phyloP scores from a whole-genome alignment of 177 flowering plant species.

The Tripterygium wilfordii region DNA sequence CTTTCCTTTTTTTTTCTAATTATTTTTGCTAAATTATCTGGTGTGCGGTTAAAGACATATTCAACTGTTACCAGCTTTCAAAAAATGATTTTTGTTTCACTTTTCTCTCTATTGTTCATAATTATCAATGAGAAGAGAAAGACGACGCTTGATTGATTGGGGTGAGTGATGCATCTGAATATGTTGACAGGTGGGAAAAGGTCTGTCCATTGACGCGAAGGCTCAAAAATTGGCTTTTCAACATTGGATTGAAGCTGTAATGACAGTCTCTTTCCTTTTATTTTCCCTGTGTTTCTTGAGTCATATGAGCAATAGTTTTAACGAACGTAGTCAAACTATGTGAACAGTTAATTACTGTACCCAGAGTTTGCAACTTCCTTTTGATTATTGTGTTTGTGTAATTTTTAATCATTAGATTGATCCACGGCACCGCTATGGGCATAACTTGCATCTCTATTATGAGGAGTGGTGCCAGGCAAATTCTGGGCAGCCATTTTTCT shows the following conservation, averaged over 20 bases:
- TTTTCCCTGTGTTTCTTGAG: not conserved
- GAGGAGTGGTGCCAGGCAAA: slow-evolving; percentile 73
- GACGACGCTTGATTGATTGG: too few species aligned
- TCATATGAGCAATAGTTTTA: too few species aligned
- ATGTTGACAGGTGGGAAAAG: slow-evolving; percentile 73
- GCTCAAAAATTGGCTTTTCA: slow-evolving; percentile 87
- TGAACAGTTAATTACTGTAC: not conserved
- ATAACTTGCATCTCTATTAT: slow-evolving; percentile 70
- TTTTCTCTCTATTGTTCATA: too few species aligned
- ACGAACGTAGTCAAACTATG: too few species aligned
- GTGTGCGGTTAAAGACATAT: too few species aligned
- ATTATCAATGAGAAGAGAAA: too few species aligned
- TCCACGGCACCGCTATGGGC: slow-evolving; percentile 94
- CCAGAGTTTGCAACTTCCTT: not conserved
- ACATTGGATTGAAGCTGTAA: slow-evolving; percentile 99
- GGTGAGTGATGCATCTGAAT: not conserved
- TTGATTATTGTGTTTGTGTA: too few species aligned
- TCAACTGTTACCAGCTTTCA: too few species aligned
- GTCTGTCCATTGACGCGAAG: slow-evolving; percentile 60
- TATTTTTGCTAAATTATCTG: too few species aligned
- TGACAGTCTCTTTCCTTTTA: not conserved
- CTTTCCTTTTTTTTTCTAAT: not conserved
- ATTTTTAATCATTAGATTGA: slow-evolving; percentile 53
- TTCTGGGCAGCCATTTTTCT: slow-evolving; percentile 86
- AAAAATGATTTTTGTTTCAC: too few species aligned